These are phyloP conservation scores for Massarina eburnea DNA, from an alignment of 2,329 filamentous ascomycete species.

Conservation along the genomic window DNA sequence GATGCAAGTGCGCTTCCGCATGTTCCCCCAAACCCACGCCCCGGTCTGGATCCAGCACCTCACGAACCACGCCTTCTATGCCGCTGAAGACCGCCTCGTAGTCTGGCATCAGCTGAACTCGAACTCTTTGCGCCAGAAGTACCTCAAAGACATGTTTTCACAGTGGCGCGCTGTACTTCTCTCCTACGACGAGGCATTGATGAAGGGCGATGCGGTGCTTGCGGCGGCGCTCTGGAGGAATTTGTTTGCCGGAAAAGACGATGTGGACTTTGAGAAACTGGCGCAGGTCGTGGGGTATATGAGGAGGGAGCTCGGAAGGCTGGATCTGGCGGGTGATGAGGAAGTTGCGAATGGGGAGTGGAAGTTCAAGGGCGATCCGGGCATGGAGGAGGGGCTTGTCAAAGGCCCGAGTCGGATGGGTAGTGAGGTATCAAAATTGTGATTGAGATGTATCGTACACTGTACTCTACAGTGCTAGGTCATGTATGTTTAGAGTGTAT, in stretches of 20 bases:
- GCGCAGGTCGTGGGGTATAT: slow-evolving; percentile 66
- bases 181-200: slow-evolving; percentile 80
- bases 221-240: slow-evolving; percentile 91
- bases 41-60: slow-evolving; percentile 85
- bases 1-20: slow-evolving; percentile 78
- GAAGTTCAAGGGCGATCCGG: slow-evolving; percentile 52
- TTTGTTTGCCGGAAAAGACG: slow-evolving; percentile 73
- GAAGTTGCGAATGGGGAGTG: slow-evolving; percentile 52
- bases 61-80: slow-evolving; percentile 92
- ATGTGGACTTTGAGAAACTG: slow-evolving; percentile 63
- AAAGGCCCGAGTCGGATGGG: slow-evolving; percentile 17
- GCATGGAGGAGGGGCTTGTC: slow-evolving; percentile 35
- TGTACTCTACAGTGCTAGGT: too few relatives aligned
- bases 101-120: slow-evolving; percentile 70
- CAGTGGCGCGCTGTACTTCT: slow-evolving; percentile 88
- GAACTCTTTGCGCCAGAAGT: slow-evolving; percentile 59
- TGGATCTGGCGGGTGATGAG: slow-evolving; percentile 58
- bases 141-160: slow-evolving; percentile 83
- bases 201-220: slow-evolving; percentile 74
- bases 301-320: slow-evolving; percentile 56
- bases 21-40: slow-evolving; percentile 69
- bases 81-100: slow-evolving; percentile 81
- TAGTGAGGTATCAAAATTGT: neutral
- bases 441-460: too few relatives aligned
- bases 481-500: too few relatives aligned